Base-by-base conservation (phyloP, 768 basidiomycete genomes). In the Xerocomus potaroensis region DNA sequence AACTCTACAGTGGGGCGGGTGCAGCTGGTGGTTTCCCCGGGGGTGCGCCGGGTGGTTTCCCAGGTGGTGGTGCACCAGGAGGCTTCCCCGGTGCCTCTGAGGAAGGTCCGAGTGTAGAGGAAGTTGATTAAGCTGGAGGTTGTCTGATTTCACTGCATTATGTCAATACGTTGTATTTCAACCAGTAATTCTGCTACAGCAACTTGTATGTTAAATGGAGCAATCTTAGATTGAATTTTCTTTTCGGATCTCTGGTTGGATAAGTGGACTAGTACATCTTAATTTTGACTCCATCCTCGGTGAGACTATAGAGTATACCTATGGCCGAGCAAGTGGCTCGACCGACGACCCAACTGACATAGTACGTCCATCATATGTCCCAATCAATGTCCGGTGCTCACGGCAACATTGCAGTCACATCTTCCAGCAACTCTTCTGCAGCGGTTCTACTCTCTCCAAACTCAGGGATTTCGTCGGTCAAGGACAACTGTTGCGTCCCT, bases 41-140 rank as follows among this genome's bases (percentile, higher is more conserved):
- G 26, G 79, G 75, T 50, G 72, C 75, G 60, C 76, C 72, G 32
- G 78, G 77, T 5, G 78, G 78, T 27, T 68, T 68, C 64, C 66
- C 76, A 16, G 76, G 71, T 19, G 75, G 75, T 39, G 88, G 79
- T 64, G 80, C 79, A 38, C 81, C 84, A 27, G 87, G 85, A 42
- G 82, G 81, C 40, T 80, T 81, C 76, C 81, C 83, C 26, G 80
- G 81, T 46, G 81, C 74, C 29, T 68, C 72, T 41, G 88, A 87
- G 66, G 90, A 90, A 24, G 92, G 91, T 36, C 91, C 91, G 37
- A 84, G 83, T 48, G 91, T 93, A 43, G 91, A 94, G 76, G 91
- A 93, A 72, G 91, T 92, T 58, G 85, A 88, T 66, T 88, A 78
- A 77, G 42, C 41, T 55, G 52, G 60, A 55, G 52, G 57, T 37